A percentile compares a stretch with the other conserved stretches of the same genome.
Conservation (phyloP, 345 rosid genomes). For the Ceriops decandra region DNA sequence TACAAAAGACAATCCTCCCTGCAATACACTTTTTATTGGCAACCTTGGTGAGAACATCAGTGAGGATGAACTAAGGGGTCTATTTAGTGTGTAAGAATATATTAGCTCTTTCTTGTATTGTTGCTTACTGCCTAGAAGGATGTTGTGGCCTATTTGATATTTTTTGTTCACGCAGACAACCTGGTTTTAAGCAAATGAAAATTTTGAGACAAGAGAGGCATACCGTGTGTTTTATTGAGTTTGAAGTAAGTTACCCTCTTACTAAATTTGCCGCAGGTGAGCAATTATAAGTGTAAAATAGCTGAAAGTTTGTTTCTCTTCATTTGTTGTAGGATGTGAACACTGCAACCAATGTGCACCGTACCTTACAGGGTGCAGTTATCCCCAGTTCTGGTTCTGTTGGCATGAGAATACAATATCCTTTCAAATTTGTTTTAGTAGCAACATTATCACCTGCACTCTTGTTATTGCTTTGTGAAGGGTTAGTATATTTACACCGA, state of each 20-base stretch:
- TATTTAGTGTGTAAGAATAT: constrained; percentile 74
- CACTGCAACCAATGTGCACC: constrained; percentile 84
- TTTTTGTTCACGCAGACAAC: constrained; percentile 61
- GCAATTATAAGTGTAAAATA: not conserved
- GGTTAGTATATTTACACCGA: no score
- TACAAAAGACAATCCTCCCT: constrained; percentile 94
- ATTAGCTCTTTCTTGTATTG: constrained; percentile 15
- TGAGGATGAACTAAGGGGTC: constrained; percentile 91
- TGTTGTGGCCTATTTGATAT: constrained; percentile 16
- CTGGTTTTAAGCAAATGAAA: constrained; percentile 99
- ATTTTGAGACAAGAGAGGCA: constrained; percentile 95
- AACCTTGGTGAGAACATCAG: constrained; percentile 95
- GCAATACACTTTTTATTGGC: constrained; percentile 96
- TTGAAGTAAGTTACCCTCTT: constrained; percentile 56
- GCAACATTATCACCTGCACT: not conserved
- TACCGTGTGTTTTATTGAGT: constrained; percentile 97
- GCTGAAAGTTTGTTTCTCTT: constrained; percentile 10
- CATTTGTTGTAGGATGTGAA: constrained; percentile 70
- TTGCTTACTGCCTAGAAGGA: constrained; percentile 10
- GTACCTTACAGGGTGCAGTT: constrained; percentile 82
- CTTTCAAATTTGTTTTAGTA: constrained; percentile 33
- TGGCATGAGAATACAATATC: constrained; percentile 99
- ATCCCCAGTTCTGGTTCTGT: constrained; percentile 92
- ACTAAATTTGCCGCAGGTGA: not conserved
- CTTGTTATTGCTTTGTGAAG: not conserved